Percentiles rank a stretch among this genome's conserved stretches.
Conservation (phyloP, 768 basidiomycete species). For the Trametes gibbosa region DNA sequence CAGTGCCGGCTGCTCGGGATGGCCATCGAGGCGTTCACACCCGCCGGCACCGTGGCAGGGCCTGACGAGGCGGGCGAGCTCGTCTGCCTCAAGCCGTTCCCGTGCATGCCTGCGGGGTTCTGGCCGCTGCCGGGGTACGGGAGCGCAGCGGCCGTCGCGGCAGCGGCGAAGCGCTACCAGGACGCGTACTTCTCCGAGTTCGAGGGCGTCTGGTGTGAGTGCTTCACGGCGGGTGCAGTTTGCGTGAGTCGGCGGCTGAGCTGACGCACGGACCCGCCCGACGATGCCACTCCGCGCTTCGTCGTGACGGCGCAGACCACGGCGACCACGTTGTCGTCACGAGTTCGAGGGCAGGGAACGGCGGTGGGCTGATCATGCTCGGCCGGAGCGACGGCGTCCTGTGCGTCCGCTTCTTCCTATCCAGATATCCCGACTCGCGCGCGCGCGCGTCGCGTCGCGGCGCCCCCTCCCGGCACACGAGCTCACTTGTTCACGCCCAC, state of each 20-base stretch:
- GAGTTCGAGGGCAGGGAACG: slow-evolving; percentile 61
- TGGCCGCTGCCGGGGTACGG: slow-evolving; percentile 77
- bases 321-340: slow-evolving; percentile 75
- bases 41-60: slow-evolving; percentile 40
- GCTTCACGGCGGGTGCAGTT: not conserved
- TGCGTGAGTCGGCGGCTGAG: slow-evolving; percentile 6
- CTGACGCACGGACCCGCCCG: not conserved
- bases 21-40: slow-evolving; percentile 62
- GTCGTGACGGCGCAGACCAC: slow-evolving; percentile 47
- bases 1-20: slow-evolving; percentile 83
- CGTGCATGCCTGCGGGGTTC: slow-evolving; percentile 78
- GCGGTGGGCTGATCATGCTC: slow-evolving; percentile 78
- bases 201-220: slow-evolving; percentile 72
- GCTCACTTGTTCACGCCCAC: slow-evolving; percentile 38
- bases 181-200: slow-evolving; percentile 73
- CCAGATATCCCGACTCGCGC: not conserved
- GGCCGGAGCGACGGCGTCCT: slow-evolving; percentile 81
- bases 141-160: slow-evolving; percentile 47
- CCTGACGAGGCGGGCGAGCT: slow-evolving; percentile 62
- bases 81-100: slow-evolving; percentile 73
- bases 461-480: too few relatives aligned
- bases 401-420: slow-evolving; percentile 37
- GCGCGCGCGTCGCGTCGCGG: not conserved
- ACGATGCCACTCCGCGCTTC: slow-evolving; percentile 3
- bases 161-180: slow-evolving; percentile 55